A percentile compares a stretch with the other conserved stretches of the same genome.
These are phyloP conservation scores for Parsonsia alboflavescens DNA, from an alignment of 257 asterid species.

Conservation along the genomic window DNA sequence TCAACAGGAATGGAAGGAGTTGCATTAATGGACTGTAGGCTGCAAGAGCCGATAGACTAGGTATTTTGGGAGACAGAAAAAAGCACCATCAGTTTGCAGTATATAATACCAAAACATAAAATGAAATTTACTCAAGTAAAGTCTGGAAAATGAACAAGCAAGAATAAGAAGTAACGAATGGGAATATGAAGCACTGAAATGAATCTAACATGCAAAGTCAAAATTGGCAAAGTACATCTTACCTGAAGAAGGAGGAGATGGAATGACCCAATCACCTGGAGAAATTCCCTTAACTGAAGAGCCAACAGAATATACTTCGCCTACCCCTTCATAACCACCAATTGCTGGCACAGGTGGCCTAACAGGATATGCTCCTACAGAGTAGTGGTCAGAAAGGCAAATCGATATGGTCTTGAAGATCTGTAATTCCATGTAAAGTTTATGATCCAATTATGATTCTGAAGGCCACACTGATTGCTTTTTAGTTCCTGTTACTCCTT, in stretches of 20 bases:
- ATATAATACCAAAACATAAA: background rate
- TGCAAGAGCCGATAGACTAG: background rate
- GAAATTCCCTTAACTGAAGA: slow-evolving; percentile 59
- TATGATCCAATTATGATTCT: background rate
- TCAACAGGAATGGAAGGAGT: background rate
- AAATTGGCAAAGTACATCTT: background rate
- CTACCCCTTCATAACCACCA: slow-evolving; percentile 99
- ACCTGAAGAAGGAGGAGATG: slow-evolving; percentile 95
- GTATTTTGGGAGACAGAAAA: background rate
- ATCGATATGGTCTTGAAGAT: background rate
- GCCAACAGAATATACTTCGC: slow-evolving; percentile 76
- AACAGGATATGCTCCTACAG: slow-evolving; percentile 85
- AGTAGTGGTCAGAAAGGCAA: background rate
- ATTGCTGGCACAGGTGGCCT: slow-evolving; percentile 89
- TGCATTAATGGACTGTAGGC: background rate
- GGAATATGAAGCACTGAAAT: background rate
- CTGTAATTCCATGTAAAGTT: background rate
- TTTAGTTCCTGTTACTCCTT: background rate
- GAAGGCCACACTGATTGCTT: background rate
- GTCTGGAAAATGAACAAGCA: background rate
- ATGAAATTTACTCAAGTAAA: background rate
- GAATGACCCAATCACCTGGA: slow-evolving; percentile 90
- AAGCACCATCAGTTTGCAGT: background rate
- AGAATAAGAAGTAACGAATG: background rate
- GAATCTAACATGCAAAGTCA: background rate